Evolutionary conservation across 768 basidiomycete species (phyloP).

Genomic region (Tricholoma furcatifolium): DNA sequence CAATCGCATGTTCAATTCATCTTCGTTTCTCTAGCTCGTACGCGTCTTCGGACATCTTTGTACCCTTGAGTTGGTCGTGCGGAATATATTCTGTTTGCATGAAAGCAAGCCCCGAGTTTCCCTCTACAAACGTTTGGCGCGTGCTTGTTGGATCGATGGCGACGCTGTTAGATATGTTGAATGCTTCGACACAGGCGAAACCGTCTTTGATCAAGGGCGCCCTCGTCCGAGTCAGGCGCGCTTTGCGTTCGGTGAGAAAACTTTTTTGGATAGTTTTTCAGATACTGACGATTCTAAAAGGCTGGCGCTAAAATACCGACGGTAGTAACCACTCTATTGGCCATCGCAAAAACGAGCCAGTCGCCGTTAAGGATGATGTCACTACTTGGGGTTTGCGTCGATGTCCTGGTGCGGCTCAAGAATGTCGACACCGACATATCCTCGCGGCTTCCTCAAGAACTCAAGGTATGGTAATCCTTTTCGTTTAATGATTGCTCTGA

Average conservation of each 20-base stretch:
- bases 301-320: slow-evolving; percentile 40
- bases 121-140: slow-evolving; percentile 47
- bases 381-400: slow-evolving; percentile 67
- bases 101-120: slow-evolving; percentile 41
- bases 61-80: slow-evolving; percentile 72
- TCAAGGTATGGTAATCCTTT: slow-evolving; percentile 38
- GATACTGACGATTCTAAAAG: slow-evolving; percentile 22
- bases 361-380: slow-evolving; percentile 38
- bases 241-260: slow-evolving; percentile 58
- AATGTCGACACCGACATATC: slow-evolving; percentile 42
- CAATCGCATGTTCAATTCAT: slow-evolving; percentile 1
- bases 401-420: slow-evolving; percentile 71
- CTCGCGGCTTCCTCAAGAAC: slow-evolving; percentile 40
- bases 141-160: slow-evolving; percentile 58
- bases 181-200: slow-evolving; percentile 52
- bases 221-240: slow-evolving; percentile 60
- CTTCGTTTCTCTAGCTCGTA: slow-evolving; percentile 37
- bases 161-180: slow-evolving; percentile 58
- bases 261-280: neutral
- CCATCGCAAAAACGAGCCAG: slow-evolving; percentile 47
- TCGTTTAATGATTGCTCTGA: neutral
- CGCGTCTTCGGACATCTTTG: slow-evolving; percentile 61
- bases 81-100: slow-evolving; percentile 57
- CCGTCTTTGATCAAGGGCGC: slow-evolving; percentile 59
- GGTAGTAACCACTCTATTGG: slow-evolving; percentile 55